Evolutionary conservation across 495 filamentous ascomycete species (phyloP).

Genomic region (Cudoniella acicularis): DNA sequence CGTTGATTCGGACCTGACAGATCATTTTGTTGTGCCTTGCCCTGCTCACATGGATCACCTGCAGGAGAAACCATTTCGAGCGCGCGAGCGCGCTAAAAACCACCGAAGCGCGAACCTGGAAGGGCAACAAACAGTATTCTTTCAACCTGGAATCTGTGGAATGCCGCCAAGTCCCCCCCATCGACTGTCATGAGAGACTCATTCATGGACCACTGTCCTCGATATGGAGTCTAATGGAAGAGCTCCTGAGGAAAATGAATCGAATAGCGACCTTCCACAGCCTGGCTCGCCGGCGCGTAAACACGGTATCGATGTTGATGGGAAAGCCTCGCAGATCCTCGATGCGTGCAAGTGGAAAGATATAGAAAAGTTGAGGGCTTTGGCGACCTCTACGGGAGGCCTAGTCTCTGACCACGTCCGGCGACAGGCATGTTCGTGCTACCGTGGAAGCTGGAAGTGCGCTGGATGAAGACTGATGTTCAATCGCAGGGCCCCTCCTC

Average conservation of each 20-base stretch:
- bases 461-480: conserved; percentile 16
- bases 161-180: not conserved
- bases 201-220: conserved; percentile 10
- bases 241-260: conserved; percentile 9
- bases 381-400: conserved; percentile 72
- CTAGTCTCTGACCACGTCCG: conserved; percentile 79
- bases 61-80: not conserved
- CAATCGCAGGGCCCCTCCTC: conserved; percentile 67
- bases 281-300: not conserved
- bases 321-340: conserved; percentile 49
- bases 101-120: too few species aligned
- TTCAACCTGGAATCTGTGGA: not conserved
- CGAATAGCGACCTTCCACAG: not conserved
- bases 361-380: conserved; percentile 54
- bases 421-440: conserved; percentile 73
- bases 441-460: conserved; percentile 1
- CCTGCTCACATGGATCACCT: conserved; percentile 8
- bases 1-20: conserved; percentile 9
- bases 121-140: not conserved
- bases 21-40: conserved; percentile 17
- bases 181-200: conserved; percentile 12
- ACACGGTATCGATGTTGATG: not conserved
- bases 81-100: not conserved
- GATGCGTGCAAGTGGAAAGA: conserved; percentile 65
- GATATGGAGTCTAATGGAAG: conserved; percentile 24